Percentiles rank a stretch among this genome's conserved stretches.
Conservation (phyloP, 192 early-diverging fungal species). For the Nowakowskiella sp. region DNA sequence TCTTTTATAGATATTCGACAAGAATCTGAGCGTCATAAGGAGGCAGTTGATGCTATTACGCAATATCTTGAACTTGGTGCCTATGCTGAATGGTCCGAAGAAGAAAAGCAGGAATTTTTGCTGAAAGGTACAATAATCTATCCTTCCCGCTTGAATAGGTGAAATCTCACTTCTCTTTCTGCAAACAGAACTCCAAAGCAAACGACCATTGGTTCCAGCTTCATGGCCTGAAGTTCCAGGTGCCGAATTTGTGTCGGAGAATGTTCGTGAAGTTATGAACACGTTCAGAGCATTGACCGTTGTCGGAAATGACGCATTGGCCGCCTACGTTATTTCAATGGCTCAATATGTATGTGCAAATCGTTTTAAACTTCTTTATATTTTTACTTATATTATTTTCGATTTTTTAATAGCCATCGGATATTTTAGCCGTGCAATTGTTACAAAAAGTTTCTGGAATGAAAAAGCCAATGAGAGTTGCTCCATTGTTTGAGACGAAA, state of each 20-base stretch:
- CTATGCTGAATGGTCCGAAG: slow-evolving; percentile 19
- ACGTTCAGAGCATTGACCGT: slow-evolving; percentile 21
- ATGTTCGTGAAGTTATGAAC: slow-evolving; percentile 20
- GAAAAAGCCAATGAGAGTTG: slow-evolving; percentile 15
- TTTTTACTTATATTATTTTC: neutral
- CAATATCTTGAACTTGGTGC: slow-evolving; percentile 15
- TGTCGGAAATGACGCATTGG: slow-evolving; percentile 21
- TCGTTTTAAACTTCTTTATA: neutral
- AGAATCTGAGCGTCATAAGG: slow-evolving; percentile 23
- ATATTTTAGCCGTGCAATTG: slow-evolving; percentile 21
- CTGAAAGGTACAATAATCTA: slow-evolving; percentile 6
- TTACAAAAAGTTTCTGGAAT: slow-evolving; percentile 23
- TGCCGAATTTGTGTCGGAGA: slow-evolving; percentile 8
- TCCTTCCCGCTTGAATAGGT: neutral
- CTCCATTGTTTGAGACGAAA: slow-evolving; percentile 29
- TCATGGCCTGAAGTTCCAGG: slow-evolving; percentile 11
- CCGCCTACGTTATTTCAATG: slow-evolving; percentile 29
- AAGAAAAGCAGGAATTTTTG: slow-evolving; percentile 22
- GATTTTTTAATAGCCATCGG: slow-evolving; percentile 11
- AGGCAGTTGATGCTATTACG: slow-evolving; percentile 24
- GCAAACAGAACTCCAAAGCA: slow-evolving; percentile 16
- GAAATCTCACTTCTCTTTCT: neutral
- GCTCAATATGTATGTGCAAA: slow-evolving; percentile 5
- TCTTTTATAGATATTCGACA: slow-evolving; percentile 29
- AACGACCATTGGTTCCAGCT: slow-evolving; percentile 17